Evolutionary conservation across 495 filamentous ascomycete genomes (phyloP), one percentile per base, ranked within the genome.

Genomic region (Penicillium paradoxum): DNA sequence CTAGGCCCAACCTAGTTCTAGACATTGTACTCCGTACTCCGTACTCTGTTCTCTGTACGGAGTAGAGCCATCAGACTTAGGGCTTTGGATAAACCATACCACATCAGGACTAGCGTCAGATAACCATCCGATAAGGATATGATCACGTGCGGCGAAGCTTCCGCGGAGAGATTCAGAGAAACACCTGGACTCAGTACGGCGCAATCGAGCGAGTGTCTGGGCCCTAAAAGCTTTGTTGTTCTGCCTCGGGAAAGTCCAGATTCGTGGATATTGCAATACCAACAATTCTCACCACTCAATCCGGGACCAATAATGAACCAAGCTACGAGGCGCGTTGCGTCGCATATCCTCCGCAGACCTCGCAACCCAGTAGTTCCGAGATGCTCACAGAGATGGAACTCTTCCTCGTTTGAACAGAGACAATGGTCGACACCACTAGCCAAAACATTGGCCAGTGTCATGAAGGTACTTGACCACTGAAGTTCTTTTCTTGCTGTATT

Each of bases 391-490:
- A 61, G 73, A 63, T 74, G 60, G 40, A 62, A 59, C 32, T 74
- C 74, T 34, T 68, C n/a, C n/a, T n/a, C 69, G 57, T 63, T 66
- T 39, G 64, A 67, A 48, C 60, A 71, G 46, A 71, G 79, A 66
- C 32, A 83, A 74, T 96, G 91, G 89, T 93, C 90, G 10, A 97
- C 92, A 32, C 91, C 92, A 24, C 70, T 97, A 38, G 91, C 92
- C 4, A 90, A 88, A 58, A 85, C 83, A 59, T 76, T 97, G 24
- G 85, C 83, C 36, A 83, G 88, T 62, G 90, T 90, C 27, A 93
- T 97, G 60, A 83, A 83, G 56, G 91, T 95, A 72, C 53, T 59
- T 53, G 44, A 3, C 14, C 21, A 51, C 15, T 29, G 43, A 25
- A 42, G 2, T 6, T 34, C 30, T 7, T 33, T 30, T 43, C 9